Evolutionary conservation across 2,329 filamentous ascomycete species (phyloP).

Genomic region (Talaromyces sp.): DNA sequence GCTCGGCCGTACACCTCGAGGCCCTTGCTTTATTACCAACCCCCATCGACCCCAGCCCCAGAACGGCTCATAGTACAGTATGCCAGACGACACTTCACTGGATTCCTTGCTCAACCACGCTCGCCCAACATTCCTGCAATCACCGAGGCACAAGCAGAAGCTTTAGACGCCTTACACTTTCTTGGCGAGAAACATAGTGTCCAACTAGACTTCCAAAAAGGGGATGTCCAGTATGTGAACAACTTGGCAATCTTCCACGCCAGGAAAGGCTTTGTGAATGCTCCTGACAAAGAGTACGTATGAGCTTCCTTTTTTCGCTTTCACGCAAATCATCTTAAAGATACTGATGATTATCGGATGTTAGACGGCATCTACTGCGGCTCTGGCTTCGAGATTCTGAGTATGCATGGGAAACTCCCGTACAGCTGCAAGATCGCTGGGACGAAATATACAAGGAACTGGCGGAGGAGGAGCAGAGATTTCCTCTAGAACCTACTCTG

Average conservation of each 20-base stretch:
- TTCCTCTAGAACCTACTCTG: slow-evolving; percentile 38
- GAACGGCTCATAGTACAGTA: slow-evolving; percentile 58
- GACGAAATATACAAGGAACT: slow-evolving; percentile 39
- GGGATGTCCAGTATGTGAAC: slow-evolving; percentile 50
- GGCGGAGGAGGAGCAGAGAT: slow-evolving; percentile 35
- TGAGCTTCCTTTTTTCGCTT: neutral
- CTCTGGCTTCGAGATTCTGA: slow-evolving; percentile 47
- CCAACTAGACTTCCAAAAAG: slow-evolving; percentile 42
- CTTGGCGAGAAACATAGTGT: slow-evolving; percentile 42
- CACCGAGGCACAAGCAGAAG: slow-evolving; percentile 50
- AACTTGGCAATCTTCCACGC: slow-evolving; percentile 51
- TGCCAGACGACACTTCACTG: slow-evolving; percentile 54
- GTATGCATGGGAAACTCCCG: slow-evolving; percentile 43
- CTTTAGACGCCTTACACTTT: slow-evolving; percentile 49
- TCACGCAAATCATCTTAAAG: neutral
- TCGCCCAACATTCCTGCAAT: slow-evolving; percentile 44
- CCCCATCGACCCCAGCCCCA: slow-evolving; percentile 41
- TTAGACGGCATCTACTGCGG: slow-evolving; percentile 42
- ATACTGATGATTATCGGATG: neutral
- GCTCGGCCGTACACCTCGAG: slow-evolving; percentile 44
- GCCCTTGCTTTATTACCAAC: slow-evolving; percentile 48
- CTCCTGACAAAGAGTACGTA: slow-evolving; percentile 33
- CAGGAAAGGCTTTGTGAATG: slow-evolving; percentile 43
- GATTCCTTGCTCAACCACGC: slow-evolving; percentile 41
- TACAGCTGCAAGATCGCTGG: slow-evolving; percentile 34